Conservation (phyloP, 257 asterid genomes). For the Penstemon newberryi region DNA sequence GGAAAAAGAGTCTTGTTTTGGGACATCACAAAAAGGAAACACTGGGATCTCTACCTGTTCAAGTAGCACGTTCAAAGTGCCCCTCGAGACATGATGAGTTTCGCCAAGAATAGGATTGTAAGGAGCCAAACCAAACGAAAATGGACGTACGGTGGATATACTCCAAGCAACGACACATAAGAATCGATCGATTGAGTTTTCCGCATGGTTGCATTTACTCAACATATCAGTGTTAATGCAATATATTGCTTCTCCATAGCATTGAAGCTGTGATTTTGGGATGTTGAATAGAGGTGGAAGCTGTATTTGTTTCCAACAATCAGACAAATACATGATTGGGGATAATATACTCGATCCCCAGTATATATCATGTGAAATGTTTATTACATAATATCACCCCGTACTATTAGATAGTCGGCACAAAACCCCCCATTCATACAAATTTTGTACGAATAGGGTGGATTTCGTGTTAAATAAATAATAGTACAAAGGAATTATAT, state of each 20-base stretch:
- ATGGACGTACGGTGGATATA: slow-evolving; percentile 68
- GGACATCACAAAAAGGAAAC: background rate
- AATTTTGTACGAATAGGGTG: no score
- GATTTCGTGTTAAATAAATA: no score
- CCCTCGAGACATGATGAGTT: slow-evolving; percentile 81
- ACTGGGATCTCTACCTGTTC: slow-evolving; percentile 56
- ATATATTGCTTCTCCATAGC: slow-evolving; percentile 74
- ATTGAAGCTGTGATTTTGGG: slow-evolving; percentile 90
- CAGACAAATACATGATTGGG: no score
- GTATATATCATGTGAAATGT: background rate
- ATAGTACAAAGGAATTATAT: no score
- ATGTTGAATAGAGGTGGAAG: slow-evolving; percentile 87
- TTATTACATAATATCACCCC: no score
- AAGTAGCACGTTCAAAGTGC: slow-evolving; percentile 59
- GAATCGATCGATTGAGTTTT: slow-evolving; percentile 49
- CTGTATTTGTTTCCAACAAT: slow-evolving; percentile 38
- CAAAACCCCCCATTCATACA: no score
- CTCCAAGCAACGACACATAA: slow-evolving; percentile 75
- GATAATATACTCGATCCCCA: background rate
- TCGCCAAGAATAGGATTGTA: slow-evolving; percentile 92
- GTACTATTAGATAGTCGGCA: no score
- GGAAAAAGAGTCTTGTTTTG: background rate
- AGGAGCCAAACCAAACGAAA: slow-evolving; percentile 79
- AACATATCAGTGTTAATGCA: slow-evolving; percentile 46
- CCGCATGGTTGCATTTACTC: slow-evolving; percentile 53